A percentile compares a stretch with the other conserved stretches of the same genome.
phyloP scores from a whole-genome alignment of 116 monocot genomes.

The Iris pallida region DNA sequence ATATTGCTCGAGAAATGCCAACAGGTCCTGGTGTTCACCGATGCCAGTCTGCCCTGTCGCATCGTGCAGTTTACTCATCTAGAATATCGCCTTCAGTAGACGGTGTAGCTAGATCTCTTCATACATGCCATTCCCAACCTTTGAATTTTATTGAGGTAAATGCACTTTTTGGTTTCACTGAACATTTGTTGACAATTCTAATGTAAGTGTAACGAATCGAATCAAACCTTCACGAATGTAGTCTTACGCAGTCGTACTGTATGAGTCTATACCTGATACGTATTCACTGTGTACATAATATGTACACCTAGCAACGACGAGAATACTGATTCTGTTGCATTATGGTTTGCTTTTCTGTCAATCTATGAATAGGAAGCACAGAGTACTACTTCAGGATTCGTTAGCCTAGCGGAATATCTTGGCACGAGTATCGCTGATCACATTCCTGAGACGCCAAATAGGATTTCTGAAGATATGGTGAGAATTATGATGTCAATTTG shows the following conservation, averaged over 20 bases:
- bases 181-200: too few relatives aligned
- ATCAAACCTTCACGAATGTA: too few relatives aligned
- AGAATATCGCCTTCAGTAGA: slow-evolving; percentile 52
- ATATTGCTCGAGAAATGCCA: slow-evolving; percentile 20
- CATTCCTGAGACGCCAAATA: slow-evolving; percentile 62
- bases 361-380: slow-evolving; percentile 17
- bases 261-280: too few relatives aligned
- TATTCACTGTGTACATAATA: slow-evolving; percentile 16
- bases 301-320: too few relatives aligned
- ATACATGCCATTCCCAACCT: slow-evolving; percentile 61
- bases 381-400: slow-evolving; percentile 31
- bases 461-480: slow-evolving; percentile 64
- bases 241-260: too few relatives aligned
- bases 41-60: slow-evolving; percentile 57
- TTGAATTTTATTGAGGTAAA: slow-evolving; percentile 54
- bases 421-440: slow-evolving; percentile 55
- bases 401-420: slow-evolving; percentile 77
- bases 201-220: too few relatives aligned
- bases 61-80: slow-evolving; percentile 51
- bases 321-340: background rate
- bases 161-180: too few relatives aligned
- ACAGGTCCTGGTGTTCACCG: slow-evolving; percentile 30
- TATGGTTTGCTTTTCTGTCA: background rate
- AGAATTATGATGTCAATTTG: too few relatives aligned
- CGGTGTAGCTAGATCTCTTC: slow-evolving; percentile 38